Base-by-base conservation (phyloP, 176 grass and related monocot genomes). In the Phragmites australis region DNA sequence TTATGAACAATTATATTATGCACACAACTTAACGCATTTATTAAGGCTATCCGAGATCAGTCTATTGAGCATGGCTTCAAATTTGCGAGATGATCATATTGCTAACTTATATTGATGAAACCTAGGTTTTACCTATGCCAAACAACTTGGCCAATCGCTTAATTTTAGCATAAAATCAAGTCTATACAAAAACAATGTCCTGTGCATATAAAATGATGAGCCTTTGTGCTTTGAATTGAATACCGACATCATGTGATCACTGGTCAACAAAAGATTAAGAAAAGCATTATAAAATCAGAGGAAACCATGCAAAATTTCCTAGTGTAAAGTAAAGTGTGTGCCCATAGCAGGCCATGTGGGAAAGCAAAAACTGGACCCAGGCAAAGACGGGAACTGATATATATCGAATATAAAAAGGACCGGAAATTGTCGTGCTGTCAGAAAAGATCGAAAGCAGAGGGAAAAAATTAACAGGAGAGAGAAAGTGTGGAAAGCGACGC, bases 401-500 rank as follows among this genome's bases (percentile, higher is more conserved):
- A 76, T 79, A 55, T 82, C 34, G 57, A 63, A 88, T 83, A 79
- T 42, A 83, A 90, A 86, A 70, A 19, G 52, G 63, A 6, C 45
- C 50, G 47, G 30, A 85, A 81, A 77, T 88, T 72, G 82, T 68
- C 47, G 65, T 58, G 61, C 62, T 82, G 77, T 88, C 72, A 72
- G 61, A 71, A 86, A 48, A 81, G 82, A 88, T 81, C 42, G 56
- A 88, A 91, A 85, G 84, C 60, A 25, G 37, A n/a, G 43, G 44
- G 27, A 53, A 5, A 81, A 76, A 83, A 87, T 76, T 70, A 70
- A 57, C 4, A 73, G 19, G 82, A 83, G 86, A 87, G 85, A 89
- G 87, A 86, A 49, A 86, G 75, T 48, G 32, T 47, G 91, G 91
- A 88, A 82, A 85, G 63, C 48, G 74, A 93, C 64, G 8, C 14